A percentile compares a stretch with the other conserved stretches of the same genome.
These are phyloP conservation scores for Penicillium hesseltinei DNA, from an alignment of 2,329 filamentous ascomycete species.

Conservation along the genomic window DNA sequence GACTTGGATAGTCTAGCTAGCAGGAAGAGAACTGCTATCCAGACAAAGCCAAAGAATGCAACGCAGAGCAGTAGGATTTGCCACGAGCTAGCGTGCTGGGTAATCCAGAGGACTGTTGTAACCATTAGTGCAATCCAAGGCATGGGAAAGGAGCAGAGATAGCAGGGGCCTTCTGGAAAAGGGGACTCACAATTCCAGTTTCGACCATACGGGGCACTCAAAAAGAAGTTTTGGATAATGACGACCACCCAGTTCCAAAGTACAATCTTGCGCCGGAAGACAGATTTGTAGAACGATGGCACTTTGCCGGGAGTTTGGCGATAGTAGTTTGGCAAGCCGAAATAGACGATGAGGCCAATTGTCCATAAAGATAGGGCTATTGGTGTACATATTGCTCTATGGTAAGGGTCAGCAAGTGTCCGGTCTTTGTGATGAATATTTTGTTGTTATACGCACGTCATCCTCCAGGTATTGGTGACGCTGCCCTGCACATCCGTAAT, in stretches of 20 bases:
- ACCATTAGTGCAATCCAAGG: not conserved
- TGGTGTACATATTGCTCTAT: conserved; percentile 55
- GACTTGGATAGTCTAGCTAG: conserved; percentile 57
- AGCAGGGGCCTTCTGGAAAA: fast-evolving
- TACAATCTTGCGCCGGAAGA: conserved; percentile 63
- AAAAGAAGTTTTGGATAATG: conserved; percentile 65
- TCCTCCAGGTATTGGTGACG: conserved; percentile 46
- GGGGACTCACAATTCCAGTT: conserved; percentile 58
- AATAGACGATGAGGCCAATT: conserved; percentile 55
- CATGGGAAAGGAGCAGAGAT: too few relatives aligned
- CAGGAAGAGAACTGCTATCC: conserved; percentile 48
- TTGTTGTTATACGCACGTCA: conserved; percentile 36
- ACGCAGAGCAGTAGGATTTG: conserved; percentile 53
- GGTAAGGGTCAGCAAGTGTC: conserved; percentile 20
- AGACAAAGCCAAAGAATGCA: conserved; percentile 54
- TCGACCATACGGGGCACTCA: conserved; percentile 64
- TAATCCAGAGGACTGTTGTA: conserved; percentile 55
- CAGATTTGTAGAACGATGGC: conserved; percentile 63
- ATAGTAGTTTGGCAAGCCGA: conserved; percentile 67
- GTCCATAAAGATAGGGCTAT: conserved; percentile 58
- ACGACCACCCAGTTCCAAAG: conserved; percentile 66
- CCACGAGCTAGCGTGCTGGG: conserved; percentile 56
- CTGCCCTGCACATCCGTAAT: conserved; percentile 35
- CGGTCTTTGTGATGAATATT: not conserved
- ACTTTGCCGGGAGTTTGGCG: conserved; percentile 62